These are phyloP conservation scores for Hortiboletus flavorubellus DNA, from an alignment of 768 basidiomycete genomes.

Conservation along the genomic window DNA sequence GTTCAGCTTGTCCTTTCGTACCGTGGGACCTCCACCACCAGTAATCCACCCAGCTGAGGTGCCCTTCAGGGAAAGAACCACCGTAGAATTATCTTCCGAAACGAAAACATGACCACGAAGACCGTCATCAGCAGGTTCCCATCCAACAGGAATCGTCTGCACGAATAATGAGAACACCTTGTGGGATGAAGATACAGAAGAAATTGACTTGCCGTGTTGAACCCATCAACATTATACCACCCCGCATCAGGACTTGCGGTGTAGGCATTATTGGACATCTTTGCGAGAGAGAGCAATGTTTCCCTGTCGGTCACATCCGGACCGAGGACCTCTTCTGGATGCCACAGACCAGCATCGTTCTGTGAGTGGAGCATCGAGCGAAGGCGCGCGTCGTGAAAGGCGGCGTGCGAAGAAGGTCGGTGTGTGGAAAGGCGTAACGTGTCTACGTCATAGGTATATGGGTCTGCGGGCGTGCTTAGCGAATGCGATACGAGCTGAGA, in stretches of 20 bases:
- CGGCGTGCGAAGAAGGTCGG: constrained; percentile 42
- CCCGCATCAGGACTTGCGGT: constrained; percentile 42
- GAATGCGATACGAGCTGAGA: constrained; percentile 30
- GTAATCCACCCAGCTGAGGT: constrained; percentile 72
- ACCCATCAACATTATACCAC: constrained; percentile 75
- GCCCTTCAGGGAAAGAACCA: constrained; percentile 90
- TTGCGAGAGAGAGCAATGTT: constrained; percentile 73
- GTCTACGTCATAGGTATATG: constrained; percentile 41
- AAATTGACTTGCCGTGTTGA: constrained; percentile 50
- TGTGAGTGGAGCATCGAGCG: constrained; percentile 39
- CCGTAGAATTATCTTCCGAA: constrained; percentile 77
- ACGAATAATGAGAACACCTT: background rate
- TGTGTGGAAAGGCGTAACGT: constrained; percentile 40
- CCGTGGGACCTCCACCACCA: constrained; percentile 78
- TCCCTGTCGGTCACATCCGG: constrained; percentile 74
- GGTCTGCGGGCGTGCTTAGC: constrained; percentile 19
- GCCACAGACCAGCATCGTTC: constrained; percentile 53
- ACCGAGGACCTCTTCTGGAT: constrained; percentile 54
- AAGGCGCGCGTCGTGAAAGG: constrained; percentile 34
- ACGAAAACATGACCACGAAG: constrained; percentile 91
- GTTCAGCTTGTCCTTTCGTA: constrained; percentile 87
- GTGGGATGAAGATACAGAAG: background rate
- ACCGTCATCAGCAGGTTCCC: constrained; percentile 87
- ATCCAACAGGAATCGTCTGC: constrained; percentile 77
- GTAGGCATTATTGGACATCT: constrained; percentile 91